A percentile compares a stretch with the other conserved stretches of the same genome.
phyloP scores from a whole-genome alignment of 108 stramenopile genomes.

The Aurantiochytrium sp. region DNA sequence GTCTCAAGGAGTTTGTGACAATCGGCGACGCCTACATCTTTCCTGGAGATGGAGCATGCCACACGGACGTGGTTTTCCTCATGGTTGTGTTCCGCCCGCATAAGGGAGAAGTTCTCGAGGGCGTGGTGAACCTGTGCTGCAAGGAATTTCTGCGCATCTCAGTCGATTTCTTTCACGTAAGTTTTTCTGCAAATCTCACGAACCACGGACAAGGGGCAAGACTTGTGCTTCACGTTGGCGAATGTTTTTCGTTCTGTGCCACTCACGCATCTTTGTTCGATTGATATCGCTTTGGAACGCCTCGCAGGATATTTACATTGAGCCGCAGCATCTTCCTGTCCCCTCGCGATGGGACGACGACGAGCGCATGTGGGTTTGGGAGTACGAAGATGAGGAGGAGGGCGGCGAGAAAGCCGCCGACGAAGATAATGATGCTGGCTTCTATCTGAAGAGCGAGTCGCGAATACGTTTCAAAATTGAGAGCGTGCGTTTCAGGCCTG shows the following conservation, averaged over 20 bases:
- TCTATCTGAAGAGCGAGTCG: not conserved
- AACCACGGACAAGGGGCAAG: not conserved
- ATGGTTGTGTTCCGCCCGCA: not conserved
- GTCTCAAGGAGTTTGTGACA: not conserved
- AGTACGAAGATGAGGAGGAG: not conserved
- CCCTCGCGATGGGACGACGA: not conserved
- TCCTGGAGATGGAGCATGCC: not conserved
- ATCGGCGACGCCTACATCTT: not conserved
- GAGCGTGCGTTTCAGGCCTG: not conserved
- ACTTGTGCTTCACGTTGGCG: not conserved
- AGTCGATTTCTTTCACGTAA: not conserved
- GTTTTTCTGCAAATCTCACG: not conserved
- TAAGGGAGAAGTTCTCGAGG: not conserved
- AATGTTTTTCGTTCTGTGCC: no score
- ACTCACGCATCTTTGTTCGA: no score
- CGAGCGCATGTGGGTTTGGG: not conserved
- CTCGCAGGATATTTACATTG: not conserved
- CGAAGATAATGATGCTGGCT: not conserved
- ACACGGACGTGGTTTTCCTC: not conserved
- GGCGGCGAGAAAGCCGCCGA: not conserved
- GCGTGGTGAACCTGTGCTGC: not conserved
- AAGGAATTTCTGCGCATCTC: not conserved
- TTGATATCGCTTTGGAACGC: no score
- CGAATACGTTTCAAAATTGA: not conserved
- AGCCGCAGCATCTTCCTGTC: not conserved